Evolutionary conservation across 306 rosid species (phyloP).

Genomic region (Pyrus betulifolia): DNA sequence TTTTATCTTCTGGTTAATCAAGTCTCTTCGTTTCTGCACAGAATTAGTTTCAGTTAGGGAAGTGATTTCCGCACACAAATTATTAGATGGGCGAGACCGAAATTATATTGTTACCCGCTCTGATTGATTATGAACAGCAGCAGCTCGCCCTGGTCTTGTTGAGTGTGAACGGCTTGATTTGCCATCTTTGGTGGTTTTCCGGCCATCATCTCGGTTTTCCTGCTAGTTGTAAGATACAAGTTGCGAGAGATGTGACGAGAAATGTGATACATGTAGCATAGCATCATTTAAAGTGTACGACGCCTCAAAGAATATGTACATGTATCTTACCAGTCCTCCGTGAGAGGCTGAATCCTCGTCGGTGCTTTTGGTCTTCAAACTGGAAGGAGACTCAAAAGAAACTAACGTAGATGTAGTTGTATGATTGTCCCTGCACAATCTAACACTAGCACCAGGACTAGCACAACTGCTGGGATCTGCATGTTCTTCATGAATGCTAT

Average conservation of each 20-base stretch:
- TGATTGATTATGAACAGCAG: constrained; percentile 51
- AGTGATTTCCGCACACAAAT: not conserved
- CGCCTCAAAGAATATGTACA: not conserved
- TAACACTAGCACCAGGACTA: constrained; percentile 15
- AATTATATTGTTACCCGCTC: constrained; percentile 33
- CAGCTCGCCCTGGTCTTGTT: constrained; percentile 33
- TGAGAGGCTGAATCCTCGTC: constrained; percentile 46
- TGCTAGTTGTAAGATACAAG: not conserved
- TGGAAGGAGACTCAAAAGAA: constrained; percentile 44
- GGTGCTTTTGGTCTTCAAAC: constrained; percentile 32
- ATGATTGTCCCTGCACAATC: constrained; percentile 30
- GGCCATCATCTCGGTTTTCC: constrained; percentile 33
- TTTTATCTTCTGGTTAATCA: constrained; percentile 56
- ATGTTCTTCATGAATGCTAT: constrained; percentile 17
- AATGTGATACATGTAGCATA: not conserved
- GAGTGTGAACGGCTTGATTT: constrained; percentile 25
- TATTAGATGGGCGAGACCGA: not conserved
- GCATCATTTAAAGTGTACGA: not conserved
- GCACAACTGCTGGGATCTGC: constrained; percentile 30
- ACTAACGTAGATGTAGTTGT: constrained; percentile 42
- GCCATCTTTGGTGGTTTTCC: constrained; percentile 27
- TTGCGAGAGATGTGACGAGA: not conserved
- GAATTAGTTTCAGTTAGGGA: not conserved
- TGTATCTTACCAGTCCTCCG: constrained; percentile 25
- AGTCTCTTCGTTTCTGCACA: constrained; percentile 44